A percentile compares a stretch with the other conserved stretches of the same genome.
phyloP scores from a whole-genome alignment of 768 basidiomycete genomes.

The Suillus weaverae region DNA sequence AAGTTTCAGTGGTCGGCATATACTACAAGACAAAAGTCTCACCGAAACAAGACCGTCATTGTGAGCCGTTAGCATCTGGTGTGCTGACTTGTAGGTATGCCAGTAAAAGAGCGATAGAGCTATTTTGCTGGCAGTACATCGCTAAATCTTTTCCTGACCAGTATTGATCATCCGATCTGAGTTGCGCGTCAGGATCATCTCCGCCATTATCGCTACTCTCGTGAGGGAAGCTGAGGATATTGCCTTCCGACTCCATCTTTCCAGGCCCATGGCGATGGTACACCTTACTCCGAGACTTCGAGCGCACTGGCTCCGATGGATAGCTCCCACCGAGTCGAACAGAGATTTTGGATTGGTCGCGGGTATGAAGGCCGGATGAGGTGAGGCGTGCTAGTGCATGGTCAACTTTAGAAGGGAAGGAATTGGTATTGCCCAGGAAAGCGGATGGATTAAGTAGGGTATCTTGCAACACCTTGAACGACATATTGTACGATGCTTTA shows the following conservation, averaged over 20 bases:
- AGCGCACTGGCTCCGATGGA: slow-evolving; percentile 50
- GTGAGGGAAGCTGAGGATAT: slow-evolving; percentile 20
- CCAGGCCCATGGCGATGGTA: slow-evolving; percentile 67
- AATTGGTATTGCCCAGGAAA: slow-evolving; percentile 13
- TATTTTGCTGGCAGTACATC: slow-evolving; percentile 86
- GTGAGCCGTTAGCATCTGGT: slow-evolving; percentile 37
- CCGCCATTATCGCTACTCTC: slow-evolving; percentile 34
- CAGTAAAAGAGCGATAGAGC: slow-evolving; percentile 75
- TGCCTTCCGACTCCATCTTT: slow-evolving; percentile 58
- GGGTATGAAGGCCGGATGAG: slow-evolving; percentile 6
- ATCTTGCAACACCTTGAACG: slow-evolving; percentile 84
- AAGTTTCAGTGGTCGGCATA: slow-evolving; percentile 8
- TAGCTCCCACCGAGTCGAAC: slow-evolving; percentile 12
- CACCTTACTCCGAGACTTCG: slow-evolving; percentile 68
- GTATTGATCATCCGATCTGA: slow-evolving; percentile 46
- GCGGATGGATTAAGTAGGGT: slow-evolving; percentile 57
- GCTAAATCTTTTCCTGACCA: slow-evolving; percentile 87
- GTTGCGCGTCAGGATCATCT: slow-evolving; percentile 32
- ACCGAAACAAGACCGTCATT: slow-evolving; percentile 23
- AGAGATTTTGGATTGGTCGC: slow-evolving; percentile 10
- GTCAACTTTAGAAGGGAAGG: slow-evolving; percentile 31
- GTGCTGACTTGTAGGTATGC: slow-evolving; percentile 57
- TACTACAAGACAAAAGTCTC: slow-evolving; percentile 15
- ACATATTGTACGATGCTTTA: slow-evolving; percentile 70
- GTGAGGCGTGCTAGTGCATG: slow-evolving; percentile 36